Base-by-base conservation (phyloP, 2,329 filamentous ascomycete species). In the Metarhizium humberi region DNA sequence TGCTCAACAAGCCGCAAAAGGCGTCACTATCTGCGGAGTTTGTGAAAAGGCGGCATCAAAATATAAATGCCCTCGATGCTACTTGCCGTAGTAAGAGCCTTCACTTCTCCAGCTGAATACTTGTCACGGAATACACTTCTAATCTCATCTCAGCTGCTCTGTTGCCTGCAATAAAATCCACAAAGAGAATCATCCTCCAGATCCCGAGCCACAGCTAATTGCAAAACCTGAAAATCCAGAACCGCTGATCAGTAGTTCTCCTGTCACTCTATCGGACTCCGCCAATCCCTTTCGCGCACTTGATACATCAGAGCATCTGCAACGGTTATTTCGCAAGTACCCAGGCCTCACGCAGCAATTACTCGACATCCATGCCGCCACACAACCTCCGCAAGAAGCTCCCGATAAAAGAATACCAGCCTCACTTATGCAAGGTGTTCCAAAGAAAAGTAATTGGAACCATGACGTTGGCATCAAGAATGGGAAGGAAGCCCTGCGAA, bases 21-120 rank as follows among this genome's bases (percentile, higher is more conserved):
- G 46, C 11, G 51, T 61, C 46, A 61, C 62, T 18, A 58, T 66
- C 2, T 86, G 83, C 61, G 75, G 75, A 5, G 71, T 84, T 36
- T 86, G 83, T 65, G 65, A 76, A 32, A 63, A 67, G 38, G 73
- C 73, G 4, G 70, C 75, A 20, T 74, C 73, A 34, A 85, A 82
- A 66, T 86, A 86, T 68, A 86, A 84, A 62, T 86, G 83, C 59
- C 73, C 79, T n/a, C 74, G 75, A 32, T 86, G 83, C 64, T 68
- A 74, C 50, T 62, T 79, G 25, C 77, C 78, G 58, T 85, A 83
- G 83, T 86, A 71, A 64, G 81, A 69, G 32, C 49, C 16, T 7
- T 20, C 10, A 20, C 18, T 42, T 14, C 14, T 14, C 20, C n/a
- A 20, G n/a, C n/a, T 20, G 42, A 11, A 18, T 13, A 25, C 6